Percentiles rank a stretch among this genome's conserved stretches.
These are phyloP conservation scores for Inosperma sp. DNA, from an alignment of 768 basidiomycete species.

Conservation along the genomic window DNA sequence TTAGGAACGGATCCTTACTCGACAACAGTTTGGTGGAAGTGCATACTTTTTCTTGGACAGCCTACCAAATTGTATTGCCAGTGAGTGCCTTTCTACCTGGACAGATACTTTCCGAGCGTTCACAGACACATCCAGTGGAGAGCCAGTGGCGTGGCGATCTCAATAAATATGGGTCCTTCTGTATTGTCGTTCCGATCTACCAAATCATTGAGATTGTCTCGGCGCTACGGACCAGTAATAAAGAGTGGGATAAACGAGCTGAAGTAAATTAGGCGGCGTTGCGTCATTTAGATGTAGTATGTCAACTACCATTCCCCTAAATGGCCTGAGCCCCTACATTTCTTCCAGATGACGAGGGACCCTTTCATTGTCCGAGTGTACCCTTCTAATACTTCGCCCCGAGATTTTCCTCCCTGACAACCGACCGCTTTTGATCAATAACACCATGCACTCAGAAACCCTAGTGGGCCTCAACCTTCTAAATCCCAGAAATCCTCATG, in stretches of 20 bases:
- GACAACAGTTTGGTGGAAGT: constrained; percentile 2
- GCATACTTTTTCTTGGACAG: neutral
- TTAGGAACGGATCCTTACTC: neutral
- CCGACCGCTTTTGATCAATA: neutral
- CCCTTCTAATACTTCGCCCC: neutral
- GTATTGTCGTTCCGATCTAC: neutral
- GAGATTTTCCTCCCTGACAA: too few relatives aligned
- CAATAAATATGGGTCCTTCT: neutral
- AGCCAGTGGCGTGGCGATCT: neutral
- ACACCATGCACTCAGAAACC: too few relatives aligned
- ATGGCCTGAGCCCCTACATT: neutral
- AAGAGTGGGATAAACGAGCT: constrained; percentile 1
- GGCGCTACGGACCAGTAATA: neutral
- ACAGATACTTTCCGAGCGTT: neutral
- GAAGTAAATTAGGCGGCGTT: neutral
- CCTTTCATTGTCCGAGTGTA: neutral
- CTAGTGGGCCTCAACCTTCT: too few relatives aligned
- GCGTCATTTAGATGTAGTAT: neutral
- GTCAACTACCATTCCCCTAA: neutral
- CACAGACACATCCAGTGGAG: constrained; percentile 2
- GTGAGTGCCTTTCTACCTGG: neutral
- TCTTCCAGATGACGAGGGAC: neutral
- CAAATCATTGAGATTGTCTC: neutral
- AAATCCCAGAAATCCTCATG: neutral
- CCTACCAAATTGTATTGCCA: constrained; percentile 2